These are phyloP conservation scores for Juglanconis oblonga DNA, from an alignment of 2,329 filamentous ascomycete species.

Conservation along the genomic window DNA sequence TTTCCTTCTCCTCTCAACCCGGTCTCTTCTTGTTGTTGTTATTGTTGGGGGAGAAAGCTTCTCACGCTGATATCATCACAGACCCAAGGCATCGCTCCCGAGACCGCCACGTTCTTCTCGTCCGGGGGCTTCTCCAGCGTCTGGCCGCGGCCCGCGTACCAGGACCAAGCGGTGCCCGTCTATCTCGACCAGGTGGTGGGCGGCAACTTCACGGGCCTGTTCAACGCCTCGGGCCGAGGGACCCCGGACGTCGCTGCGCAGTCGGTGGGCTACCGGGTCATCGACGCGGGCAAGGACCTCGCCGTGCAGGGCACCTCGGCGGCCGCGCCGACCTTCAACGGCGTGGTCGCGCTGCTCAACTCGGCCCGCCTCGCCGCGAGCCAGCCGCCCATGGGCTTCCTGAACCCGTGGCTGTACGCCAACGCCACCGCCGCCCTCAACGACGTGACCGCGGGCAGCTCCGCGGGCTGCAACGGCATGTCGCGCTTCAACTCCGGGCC, in stretches of 20 bases:
- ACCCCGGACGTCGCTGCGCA: conserved; percentile 59
- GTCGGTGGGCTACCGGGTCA: conserved; percentile 31
- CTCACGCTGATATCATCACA: not conserved
- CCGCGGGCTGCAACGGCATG: conserved; percentile 16
- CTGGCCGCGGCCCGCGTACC: conserved; percentile 22
- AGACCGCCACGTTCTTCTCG: conserved; percentile 38
- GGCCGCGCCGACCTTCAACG: conserved; percentile 52
- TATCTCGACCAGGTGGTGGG: not conserved
- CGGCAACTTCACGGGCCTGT: conserved; percentile 3
- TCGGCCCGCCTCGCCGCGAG: conserved; percentile 46
- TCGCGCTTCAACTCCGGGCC: conserved; percentile 4
- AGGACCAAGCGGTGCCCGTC: conserved; percentile 19
- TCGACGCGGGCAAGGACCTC: conserved; percentile 32
- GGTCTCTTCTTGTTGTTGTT: not conserved
- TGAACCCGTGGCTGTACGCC: conserved; percentile 47
- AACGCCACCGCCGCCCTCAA: conserved; percentile 24
- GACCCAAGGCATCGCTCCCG: conserved; percentile 39
- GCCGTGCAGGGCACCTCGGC: conserved; percentile 35
- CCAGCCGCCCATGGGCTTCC: conserved; percentile 41
- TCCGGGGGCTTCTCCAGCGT: conserved; percentile 37
- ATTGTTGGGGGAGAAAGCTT: too few species aligned
- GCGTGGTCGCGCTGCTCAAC: conserved; percentile 55
- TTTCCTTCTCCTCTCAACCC: not conserved
- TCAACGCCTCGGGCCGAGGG: conserved; percentile 44
- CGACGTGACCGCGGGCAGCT: conserved; percentile 32